Conservation (phyloP, 2,329 filamentous ascomycete genomes). For the Microdochium paspali region DNA sequence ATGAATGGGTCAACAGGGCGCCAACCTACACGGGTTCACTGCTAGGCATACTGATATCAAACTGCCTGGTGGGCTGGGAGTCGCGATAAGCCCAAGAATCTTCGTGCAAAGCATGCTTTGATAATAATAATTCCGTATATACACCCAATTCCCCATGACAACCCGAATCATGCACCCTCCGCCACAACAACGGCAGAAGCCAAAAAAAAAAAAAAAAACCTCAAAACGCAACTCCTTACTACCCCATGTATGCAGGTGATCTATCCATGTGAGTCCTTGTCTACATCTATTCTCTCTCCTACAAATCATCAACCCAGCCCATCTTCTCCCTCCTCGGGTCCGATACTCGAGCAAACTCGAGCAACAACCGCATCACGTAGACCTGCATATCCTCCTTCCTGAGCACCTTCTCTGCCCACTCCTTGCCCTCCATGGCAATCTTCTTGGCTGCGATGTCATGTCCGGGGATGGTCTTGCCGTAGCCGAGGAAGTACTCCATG, state of each 20-base stretch:
- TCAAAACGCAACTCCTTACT: too few relatives aligned
- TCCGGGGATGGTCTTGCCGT: constrained; percentile 27
- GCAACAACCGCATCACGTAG: constrained; percentile 54
- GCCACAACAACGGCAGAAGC: too few relatives aligned
- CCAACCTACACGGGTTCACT: too few relatives aligned
- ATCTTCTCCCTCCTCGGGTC: constrained; percentile 41
- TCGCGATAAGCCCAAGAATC: too few relatives aligned
- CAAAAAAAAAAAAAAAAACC: constrained; percentile 4
- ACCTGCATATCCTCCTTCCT: constrained; percentile 66
- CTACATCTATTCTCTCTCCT: constrained; percentile 10
- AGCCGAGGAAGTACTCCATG: constrained; percentile 65
- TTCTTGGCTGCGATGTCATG: constrained; percentile 51
- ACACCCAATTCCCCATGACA: too few relatives aligned
- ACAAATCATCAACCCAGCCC: constrained; percentile 45
- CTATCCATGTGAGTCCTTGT: background rate
- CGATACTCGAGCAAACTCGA: constrained; percentile 51
- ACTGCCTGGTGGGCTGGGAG: too few relatives aligned
- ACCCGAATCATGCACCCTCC: too few relatives aligned
- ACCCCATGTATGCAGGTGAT: too few relatives aligned
- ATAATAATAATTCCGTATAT: too few relatives aligned
- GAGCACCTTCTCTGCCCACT: constrained; percentile 60
- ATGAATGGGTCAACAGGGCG: too few relatives aligned
- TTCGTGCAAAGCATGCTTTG: too few relatives aligned
- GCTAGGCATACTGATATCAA: too few relatives aligned
- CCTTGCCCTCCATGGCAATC: constrained; percentile 56